Percentiles rank a stretch among this genome's conserved stretches.
phyloP scores from a whole-genome alignment of 2,329 filamentous ascomycete species.

The Cercospora nicotianae region DNA sequence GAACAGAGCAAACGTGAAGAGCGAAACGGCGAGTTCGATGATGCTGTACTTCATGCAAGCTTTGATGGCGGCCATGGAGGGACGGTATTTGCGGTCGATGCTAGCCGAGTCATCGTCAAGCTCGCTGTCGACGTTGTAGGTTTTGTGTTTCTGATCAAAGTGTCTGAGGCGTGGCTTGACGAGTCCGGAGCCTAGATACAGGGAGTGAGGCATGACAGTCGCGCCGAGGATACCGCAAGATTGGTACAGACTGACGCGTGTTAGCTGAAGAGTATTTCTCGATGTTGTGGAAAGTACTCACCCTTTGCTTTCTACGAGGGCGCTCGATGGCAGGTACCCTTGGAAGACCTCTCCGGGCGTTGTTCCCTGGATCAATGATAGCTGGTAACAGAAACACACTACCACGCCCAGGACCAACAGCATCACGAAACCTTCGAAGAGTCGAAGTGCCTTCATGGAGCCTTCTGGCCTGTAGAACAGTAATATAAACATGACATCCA shows the following conservation, averaged over 20 bases:
- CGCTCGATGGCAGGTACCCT: conserved; percentile 64
- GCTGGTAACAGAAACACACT: conserved; percentile 68
- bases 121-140: conserved; percentile 42
- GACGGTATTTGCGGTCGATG: conserved; percentile 39
- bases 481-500: conserved; percentile 67
- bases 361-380: conserved; percentile 61
- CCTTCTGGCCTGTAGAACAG: conserved; percentile 63
- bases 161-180: conserved; percentile 66
- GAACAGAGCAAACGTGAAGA: conserved; percentile 47
- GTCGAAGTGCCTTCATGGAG: conserved; percentile 58
- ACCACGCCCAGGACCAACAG: conserved; percentile 67
- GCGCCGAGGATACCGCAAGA: conserved; percentile 75
- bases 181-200: conserved; percentile 69
- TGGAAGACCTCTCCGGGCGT: conserved; percentile 61
- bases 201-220: conserved; percentile 70
- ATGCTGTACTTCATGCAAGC: conserved; percentile 45
- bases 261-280: not conserved
- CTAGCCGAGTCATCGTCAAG: conserved; percentile 31
- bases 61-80: conserved; percentile 42
- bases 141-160: conserved; percentile 61
- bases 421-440: conserved; percentile 66
- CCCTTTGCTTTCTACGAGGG: conserved; percentile 59
- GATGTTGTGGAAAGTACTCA: conserved; percentile 30
- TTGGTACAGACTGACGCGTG: conserved; percentile 56
- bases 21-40: conserved; percentile 41